Evolutionary conservation across 139 green algal species (phyloP).

Genomic region (Haematococcus lacustris): DNA sequence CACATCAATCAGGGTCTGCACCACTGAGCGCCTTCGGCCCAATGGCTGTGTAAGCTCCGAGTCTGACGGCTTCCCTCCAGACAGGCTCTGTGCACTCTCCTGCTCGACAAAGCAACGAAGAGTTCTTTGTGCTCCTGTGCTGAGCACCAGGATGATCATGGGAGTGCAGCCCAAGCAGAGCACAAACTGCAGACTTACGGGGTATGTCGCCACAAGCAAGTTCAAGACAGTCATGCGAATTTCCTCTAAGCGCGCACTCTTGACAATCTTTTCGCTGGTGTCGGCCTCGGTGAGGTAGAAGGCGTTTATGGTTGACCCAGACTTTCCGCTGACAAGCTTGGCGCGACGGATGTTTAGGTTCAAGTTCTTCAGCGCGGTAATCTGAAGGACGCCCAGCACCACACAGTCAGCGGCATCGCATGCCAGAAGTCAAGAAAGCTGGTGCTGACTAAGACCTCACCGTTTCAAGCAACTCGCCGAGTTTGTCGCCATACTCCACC

Average conservation of each 20-base stretch:
- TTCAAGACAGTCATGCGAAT: constrained; percentile 87
- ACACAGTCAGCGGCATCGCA: background rate
- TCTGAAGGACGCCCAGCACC: no score
- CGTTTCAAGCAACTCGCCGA: constrained; percentile 84
- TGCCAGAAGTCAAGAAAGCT: background rate
- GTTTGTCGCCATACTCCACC: constrained; percentile 71
- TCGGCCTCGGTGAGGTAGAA: constrained; percentile 82
- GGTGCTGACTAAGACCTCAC: constrained; percentile 27
- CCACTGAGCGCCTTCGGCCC: constrained; percentile 10
- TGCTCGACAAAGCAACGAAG: background rate
- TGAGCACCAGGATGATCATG: no score
- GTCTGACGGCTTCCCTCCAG: background rate
- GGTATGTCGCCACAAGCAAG: constrained; percentile 75
- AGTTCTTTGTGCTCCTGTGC: no score
- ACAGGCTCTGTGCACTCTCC: background rate
- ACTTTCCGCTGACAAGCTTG: constrained; percentile 52
- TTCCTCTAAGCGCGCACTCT: constrained; percentile 71
- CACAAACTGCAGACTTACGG: constrained; percentile 53
- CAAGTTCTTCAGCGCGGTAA: constrained; percentile 77
- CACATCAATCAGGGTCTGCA: constrained; percentile 52
- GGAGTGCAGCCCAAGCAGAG: background rate
- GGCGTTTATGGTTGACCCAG: background rate
- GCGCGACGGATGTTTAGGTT: constrained; percentile 82
- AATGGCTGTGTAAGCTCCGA: no score
- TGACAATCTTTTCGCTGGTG: constrained; percentile 79